Percentiles rank a stretch among this genome's conserved stretches.
Conservation (phyloP, 2,329 filamentous ascomycete species). For the Fusarium virguliforme region DNA sequence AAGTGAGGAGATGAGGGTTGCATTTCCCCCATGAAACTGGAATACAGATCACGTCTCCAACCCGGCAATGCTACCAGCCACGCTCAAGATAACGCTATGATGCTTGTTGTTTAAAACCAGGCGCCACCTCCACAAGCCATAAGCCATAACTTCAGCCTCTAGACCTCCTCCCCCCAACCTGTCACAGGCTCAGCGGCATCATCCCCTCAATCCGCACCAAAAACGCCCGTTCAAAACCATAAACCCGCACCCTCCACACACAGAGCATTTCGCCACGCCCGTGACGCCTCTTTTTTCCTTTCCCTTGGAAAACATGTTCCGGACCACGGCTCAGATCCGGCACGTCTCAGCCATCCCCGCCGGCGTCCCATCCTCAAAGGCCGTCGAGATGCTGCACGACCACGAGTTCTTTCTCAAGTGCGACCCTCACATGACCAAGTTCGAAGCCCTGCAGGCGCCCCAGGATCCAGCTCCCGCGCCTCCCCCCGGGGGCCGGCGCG, state of each 20-base stretch:
- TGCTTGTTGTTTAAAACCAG: constrained; percentile 15
- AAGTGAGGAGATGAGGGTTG: constrained; percentile 6
- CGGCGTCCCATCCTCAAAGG: constrained; percentile 55
- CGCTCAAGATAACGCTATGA: neutral
- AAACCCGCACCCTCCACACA: neutral
- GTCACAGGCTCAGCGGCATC: constrained; percentile 1
- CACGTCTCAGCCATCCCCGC: constrained; percentile 63
- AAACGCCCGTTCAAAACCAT: neutral
- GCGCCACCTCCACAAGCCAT: constrained; percentile 20
- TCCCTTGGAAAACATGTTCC: constrained; percentile 58
- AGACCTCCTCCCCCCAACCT: neutral
- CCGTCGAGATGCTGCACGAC: constrained; percentile 66
- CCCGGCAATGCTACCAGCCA: constrained; percentile 8
- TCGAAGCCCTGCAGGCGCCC: constrained; percentile 56
- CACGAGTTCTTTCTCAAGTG: constrained; percentile 68
- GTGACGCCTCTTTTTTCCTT: constrained; percentile 1
- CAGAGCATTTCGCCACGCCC: neutral
- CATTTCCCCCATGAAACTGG: neutral
- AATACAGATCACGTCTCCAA: neutral
- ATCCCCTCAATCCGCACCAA: neutral
- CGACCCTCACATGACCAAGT: constrained; percentile 67
- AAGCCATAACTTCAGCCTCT: constrained; percentile 13
- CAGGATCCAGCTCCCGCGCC: constrained; percentile 51
- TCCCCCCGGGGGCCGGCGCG: constrained; percentile 47
- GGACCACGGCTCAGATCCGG: constrained; percentile 59